These are phyloP conservation scores for Hypomontagnella monticulosa DNA, from an alignment of 495 filamentous ascomycete genomes.

Conservation along the genomic window DNA sequence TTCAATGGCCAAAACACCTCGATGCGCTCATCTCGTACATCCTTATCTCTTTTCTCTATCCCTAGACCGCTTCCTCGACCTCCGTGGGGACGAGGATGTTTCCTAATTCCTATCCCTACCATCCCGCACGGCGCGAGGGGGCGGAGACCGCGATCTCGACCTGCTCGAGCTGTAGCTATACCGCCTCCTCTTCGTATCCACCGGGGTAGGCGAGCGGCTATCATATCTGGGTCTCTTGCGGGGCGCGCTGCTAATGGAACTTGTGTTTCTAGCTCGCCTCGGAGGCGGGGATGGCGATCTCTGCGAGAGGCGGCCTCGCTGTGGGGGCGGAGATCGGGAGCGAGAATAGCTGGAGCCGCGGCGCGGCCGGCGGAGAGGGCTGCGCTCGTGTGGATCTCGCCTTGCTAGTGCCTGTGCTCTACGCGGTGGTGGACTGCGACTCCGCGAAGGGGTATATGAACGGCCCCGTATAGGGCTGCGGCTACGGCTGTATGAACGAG, in stretches of 20 bases:
- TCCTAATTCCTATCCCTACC: conserved; percentile 21
- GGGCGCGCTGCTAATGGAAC: conserved; percentile 36
- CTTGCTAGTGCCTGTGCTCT: conserved; percentile 29
- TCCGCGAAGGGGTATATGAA: conserved; percentile 41
- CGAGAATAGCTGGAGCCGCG: conserved; percentile 41
- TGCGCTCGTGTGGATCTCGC: conserved; percentile 45
- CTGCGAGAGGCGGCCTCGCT: conserved; percentile 18
- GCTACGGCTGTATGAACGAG: conserved; percentile 35
- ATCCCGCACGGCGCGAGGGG: conserved; percentile 32
- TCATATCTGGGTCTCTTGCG: conserved; percentile 32
- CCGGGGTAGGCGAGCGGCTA: conserved; percentile 29
- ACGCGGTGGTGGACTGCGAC: conserved; percentile 40
- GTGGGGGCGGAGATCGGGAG: conserved; percentile 34
- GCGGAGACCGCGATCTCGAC: conserved; percentile 26
- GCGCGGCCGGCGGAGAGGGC: conserved; percentile 39
- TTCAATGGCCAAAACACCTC: no score
- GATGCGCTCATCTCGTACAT: not conserved
- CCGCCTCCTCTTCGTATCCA: conserved; percentile 41
- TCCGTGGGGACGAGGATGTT: not conserved
- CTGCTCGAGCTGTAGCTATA: conserved; percentile 41
- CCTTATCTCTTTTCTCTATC: not conserved
- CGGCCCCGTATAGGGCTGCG: conserved; percentile 33
- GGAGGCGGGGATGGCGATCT: conserved; percentile 28
- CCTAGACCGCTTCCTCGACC: not conserved
- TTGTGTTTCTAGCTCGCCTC: conserved; percentile 26